Evolutionary conservation across 345 rosid genomes (phyloP).

Genomic region (Stellera chamaejasme): DNA sequence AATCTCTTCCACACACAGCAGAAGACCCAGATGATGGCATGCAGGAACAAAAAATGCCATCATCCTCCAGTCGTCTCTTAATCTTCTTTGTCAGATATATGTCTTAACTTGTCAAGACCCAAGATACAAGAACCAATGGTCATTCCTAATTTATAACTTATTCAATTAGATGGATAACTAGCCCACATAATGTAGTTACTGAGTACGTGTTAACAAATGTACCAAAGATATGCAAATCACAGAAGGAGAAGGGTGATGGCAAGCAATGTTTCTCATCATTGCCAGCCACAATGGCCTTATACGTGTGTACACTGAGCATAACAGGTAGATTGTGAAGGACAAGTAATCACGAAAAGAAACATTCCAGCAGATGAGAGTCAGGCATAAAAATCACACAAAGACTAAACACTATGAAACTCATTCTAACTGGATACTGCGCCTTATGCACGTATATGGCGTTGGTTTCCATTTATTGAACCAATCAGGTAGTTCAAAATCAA

Average conservation of each 20-base stretch:
- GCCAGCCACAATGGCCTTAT: too few species aligned
- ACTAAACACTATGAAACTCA: not conserved
- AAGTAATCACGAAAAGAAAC: too few species aligned
- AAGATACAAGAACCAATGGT: slow-evolving; percentile 7
- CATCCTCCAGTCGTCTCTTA: slow-evolving; percentile 70
- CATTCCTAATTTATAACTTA: too few species aligned
- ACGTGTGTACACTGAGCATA: too few species aligned
- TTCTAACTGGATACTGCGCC: slow-evolving; percentile 73
- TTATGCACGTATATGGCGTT: slow-evolving; percentile 54
- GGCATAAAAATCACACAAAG: not conserved
- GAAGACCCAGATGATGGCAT: slow-evolving; percentile 50
- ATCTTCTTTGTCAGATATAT: slow-evolving; percentile 77
- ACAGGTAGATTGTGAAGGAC: too few species aligned
- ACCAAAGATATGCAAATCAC: too few species aligned
- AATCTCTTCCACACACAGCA: slow-evolving; percentile 66
- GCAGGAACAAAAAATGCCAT: slow-evolving; percentile 98
- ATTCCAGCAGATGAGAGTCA: slow-evolving; percentile 1
- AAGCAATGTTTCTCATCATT: too few species aligned
- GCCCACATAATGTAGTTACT: not conserved
- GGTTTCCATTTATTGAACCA: slow-evolving; percentile 65
- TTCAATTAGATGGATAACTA: not conserved
- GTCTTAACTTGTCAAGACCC: slow-evolving; percentile 43
- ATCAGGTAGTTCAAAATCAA: slow-evolving; percentile 83
- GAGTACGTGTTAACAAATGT: too few species aligned
- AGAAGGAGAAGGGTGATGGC: too few species aligned